Conservation (phyloP, 306 rosid species). For the Inga laurina region DNA sequence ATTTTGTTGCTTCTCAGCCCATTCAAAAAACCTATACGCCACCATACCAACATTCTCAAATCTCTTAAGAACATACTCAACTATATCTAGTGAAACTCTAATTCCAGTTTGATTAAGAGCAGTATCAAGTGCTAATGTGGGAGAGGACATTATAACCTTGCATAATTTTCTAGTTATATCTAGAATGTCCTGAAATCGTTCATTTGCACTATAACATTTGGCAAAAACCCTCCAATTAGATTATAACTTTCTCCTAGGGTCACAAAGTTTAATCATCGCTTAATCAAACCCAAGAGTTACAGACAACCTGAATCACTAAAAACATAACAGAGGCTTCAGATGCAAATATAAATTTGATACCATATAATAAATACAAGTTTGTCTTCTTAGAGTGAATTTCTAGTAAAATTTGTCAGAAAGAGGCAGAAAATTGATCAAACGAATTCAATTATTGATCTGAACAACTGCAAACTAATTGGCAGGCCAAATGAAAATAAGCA, state of each 20-base stretch:
- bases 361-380: neutral
- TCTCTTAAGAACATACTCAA: constrained; percentile 59
- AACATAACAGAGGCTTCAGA: constrained; percentile 3
- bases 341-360: neutral
- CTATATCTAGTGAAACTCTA: constrained; percentile 63
- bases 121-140: constrained; percentile 54
- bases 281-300: neutral
- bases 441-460: neutral
- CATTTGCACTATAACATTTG: constrained; percentile 40
- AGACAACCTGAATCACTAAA: constrained; percentile 16
- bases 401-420: neutral
- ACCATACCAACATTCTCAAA: constrained; percentile 86
- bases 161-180: constrained; percentile 56
- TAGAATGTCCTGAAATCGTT: constrained; percentile 38
- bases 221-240: constrained; percentile 30
- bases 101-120: constrained; percentile 80
- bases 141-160: constrained; percentile 64
- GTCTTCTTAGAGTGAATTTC: neutral
- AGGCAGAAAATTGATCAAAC: neutral
- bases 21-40: constrained; percentile 71
- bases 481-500: too few species aligned
- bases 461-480: too few species aligned
- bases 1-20: constrained; percentile 67
- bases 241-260: neutral
- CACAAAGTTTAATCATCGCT: constrained; percentile 42